These are phyloP conservation scores for Pestalotiopsis sp. DNA, from an alignment of 2,329 filamentous ascomycete genomes.

Conservation along the genomic window DNA sequence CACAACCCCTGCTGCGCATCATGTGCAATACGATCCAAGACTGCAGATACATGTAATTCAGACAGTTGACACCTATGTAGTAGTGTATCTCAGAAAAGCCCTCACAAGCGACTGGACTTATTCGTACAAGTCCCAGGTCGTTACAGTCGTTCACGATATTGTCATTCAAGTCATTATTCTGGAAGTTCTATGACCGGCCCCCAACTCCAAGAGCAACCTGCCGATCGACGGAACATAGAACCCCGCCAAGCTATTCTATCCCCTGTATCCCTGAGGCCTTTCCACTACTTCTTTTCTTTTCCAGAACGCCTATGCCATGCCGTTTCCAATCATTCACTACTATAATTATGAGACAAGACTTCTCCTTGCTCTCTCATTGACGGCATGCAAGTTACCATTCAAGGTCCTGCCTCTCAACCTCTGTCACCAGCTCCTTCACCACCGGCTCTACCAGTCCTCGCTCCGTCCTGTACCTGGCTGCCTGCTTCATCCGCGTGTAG, in stretches of 20 bases:
- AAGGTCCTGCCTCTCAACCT: slow-evolving; percentile 29
- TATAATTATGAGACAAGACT: no score
- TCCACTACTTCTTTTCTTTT: slow-evolving; percentile 16
- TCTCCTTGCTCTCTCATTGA: no score
- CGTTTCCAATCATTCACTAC: neutral
- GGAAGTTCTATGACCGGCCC: neutral
- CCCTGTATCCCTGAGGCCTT: slow-evolving; percentile 14
- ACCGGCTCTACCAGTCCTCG: slow-evolving; percentile 37
- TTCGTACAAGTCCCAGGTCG: neutral
- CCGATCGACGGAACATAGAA: neutral
- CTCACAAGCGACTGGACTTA: no score
- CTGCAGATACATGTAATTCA: neutral
- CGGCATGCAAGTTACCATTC: slow-evolving; percentile 31
- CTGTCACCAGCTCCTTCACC: slow-evolving; percentile 33
- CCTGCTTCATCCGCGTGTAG: slow-evolving; percentile 73
- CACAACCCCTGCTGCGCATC: neutral
- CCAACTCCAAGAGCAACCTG: neutral
- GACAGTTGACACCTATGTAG: no score
- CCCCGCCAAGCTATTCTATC: slow-evolving; percentile 6
- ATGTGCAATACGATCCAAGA: neutral
- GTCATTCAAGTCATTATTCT: neutral
- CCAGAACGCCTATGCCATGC: neutral
- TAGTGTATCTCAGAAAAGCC: no score
- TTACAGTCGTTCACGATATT: neutral
- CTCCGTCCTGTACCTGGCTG: slow-evolving; percentile 46